Conservation (phyloP, 1,284 basidiomycete genomes). For the Boletus subluridellus region DNA sequence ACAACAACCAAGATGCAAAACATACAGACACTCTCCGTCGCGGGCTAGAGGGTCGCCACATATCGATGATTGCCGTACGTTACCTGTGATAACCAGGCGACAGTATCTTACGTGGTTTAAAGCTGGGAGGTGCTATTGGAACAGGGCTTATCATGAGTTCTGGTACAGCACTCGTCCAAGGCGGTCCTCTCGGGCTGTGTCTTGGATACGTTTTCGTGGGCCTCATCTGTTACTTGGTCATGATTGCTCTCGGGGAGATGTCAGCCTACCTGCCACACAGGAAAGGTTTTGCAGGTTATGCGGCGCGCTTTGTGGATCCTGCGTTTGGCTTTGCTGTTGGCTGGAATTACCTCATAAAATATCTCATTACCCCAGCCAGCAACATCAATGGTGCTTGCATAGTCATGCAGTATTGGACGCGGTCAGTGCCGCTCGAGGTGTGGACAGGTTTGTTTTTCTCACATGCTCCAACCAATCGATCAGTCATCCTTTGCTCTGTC, state of each 20-base stretch:
- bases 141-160: conserved; percentile 25
- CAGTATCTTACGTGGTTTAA: conserved; percentile 20
- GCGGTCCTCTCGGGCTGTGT: conserved; percentile 33
- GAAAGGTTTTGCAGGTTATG: conserved; percentile 45
- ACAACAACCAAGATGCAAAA: not conserved
- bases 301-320: conserved; percentile 48
- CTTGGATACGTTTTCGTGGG: conserved; percentile 40
- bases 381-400: conserved; percentile 17
- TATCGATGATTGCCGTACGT: conserved; percentile 66
- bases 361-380: conserved; percentile 12
- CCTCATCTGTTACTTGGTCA: conserved; percentile 32
- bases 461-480: conserved; percentile 46
- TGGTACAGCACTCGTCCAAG: conserved; percentile 30
- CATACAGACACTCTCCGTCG: conserved; percentile 27
- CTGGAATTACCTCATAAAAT: conserved; percentile 35
- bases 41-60: conserved; percentile 62
- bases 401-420: conserved; percentile 18
- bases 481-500: not conserved
- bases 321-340: conserved; percentile 48
- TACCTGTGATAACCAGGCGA: conserved; percentile 32
- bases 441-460: conserved; percentile 14
- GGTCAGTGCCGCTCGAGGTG: conserved; percentile 13
- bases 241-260: conserved; percentile 44
- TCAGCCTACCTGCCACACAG: conserved; percentile 41
- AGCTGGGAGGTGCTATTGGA: conserved; percentile 15